phyloP scores from a whole-genome alignment of 768 basidiomycete genomes.

The Suillus plorans region DNA sequence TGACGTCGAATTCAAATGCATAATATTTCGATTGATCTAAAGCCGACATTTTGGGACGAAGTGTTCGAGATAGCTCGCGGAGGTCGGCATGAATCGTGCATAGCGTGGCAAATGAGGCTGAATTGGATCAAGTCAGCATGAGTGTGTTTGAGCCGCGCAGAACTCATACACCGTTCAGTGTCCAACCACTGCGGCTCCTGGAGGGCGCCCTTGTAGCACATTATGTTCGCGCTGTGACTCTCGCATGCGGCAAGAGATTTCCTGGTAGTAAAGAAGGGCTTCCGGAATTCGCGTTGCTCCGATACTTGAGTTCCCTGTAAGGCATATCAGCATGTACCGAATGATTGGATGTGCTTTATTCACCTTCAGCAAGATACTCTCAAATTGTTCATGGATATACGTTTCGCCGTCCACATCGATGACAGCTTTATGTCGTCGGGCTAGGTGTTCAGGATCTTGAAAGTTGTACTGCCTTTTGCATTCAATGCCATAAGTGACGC shows the following conservation, averaged over 20 bases:
- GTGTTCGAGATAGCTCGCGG: not conserved
- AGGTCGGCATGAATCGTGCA: conserved; percentile 10
- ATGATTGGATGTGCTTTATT: not conserved
- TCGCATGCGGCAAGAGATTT: not conserved
- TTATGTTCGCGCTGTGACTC: not conserved
- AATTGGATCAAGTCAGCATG: not conserved
- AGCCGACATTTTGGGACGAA: not conserved
- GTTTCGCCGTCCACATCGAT: conserved; percentile 25
- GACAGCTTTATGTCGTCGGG: conserved; percentile 25
- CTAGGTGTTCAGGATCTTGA: conserved; percentile 34
- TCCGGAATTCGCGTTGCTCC: conserved; percentile 12
- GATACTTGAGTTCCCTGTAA: conserved; percentile 22
- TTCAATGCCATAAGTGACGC: conserved; percentile 38
- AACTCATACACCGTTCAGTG: conserved; percentile 2
- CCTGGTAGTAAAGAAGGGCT: not conserved
- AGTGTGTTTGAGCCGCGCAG: not conserved
- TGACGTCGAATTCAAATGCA: conserved; percentile 26
- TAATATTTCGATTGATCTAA: conserved; percentile 18
- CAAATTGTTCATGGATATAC: conserved; percentile 34
- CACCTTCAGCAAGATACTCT: conserved; percentile 40
- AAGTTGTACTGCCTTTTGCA: conserved; percentile 29
- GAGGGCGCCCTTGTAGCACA: conserved; percentile 12
- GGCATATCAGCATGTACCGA: conserved; percentile 8
- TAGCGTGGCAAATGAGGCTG: conserved; percentile 9
- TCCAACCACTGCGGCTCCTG: conserved; percentile 8